These are phyloP conservation scores for Aleurites moluccanus DNA, from an alignment of 441 rosid genomes.

Conservation along the genomic window DNA sequence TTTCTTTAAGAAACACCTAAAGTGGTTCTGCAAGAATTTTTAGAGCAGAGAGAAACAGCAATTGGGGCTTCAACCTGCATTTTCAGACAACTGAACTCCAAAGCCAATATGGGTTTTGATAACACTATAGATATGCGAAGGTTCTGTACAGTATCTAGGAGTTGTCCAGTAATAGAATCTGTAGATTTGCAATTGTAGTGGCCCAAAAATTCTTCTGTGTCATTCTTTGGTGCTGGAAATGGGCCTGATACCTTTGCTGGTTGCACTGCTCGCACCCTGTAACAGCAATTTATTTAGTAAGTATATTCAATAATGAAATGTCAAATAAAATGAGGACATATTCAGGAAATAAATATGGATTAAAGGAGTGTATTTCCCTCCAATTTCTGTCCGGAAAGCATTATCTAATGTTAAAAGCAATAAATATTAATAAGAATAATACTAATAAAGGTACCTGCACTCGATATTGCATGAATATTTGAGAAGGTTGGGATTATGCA, in stretches of 20 bases:
- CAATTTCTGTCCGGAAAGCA: background rate
- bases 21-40: constrained; percentile 23
- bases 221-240: constrained; percentile 26
- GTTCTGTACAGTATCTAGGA: constrained; percentile 32
- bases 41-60: constrained; percentile 35
- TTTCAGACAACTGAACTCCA: constrained; percentile 65
- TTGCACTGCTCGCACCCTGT: constrained; percentile 63
- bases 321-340: background rate
- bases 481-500: constrained; percentile 62
- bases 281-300: background rate
- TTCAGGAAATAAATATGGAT: no score
- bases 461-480: constrained; percentile 79
- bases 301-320: background rate
- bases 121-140: constrained; percentile 63
- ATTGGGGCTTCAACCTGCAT: constrained; percentile 90
- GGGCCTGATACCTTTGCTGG: constrained; percentile 58
- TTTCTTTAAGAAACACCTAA: constrained; percentile 30
- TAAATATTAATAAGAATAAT: no score
- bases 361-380: no score
- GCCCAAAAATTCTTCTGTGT: constrained; percentile 26
- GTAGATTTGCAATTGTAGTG: constrained; percentile 12
- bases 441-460: constrained; percentile 91
- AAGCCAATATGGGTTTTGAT: constrained; percentile 80
- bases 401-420: background rate
- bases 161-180: constrained; percentile 23